Base-by-base conservation (phyloP, 257 asterid species). In the Pogostemon cablin region DNA sequence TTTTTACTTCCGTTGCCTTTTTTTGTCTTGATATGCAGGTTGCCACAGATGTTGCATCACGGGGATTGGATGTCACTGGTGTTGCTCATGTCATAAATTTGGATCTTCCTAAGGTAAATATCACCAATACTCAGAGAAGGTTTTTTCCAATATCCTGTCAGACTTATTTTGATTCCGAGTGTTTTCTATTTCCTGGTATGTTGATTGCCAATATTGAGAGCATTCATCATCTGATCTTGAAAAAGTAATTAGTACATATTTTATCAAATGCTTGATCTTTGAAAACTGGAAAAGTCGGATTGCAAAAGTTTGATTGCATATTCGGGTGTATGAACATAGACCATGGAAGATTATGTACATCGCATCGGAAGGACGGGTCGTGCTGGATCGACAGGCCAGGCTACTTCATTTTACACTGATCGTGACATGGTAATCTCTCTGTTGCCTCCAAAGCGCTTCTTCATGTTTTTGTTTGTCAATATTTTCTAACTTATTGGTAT, bases 341-440 rank as follows among this genome's bases (percentile, higher is more conserved):
- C 96, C 58, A 89, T 89, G 96, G 98, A 91, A 82, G 95, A 91
- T 76, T 91, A 89, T 68, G 95, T 91, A 38, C 98, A 89, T 80
- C 88, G 98, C 46, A 86, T 91, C 72, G 98, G 98, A 67, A 82
- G 98, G 77, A 91, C 98, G 9, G 98, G 98, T 60, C 97, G 97
- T 72, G 96, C 96, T 9, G 97, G 97, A 60, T 83, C 95, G 62
- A 87, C 96, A 32, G 96, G 97, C 75, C 86, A 78, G 81, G 95
- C 96, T 62, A 87, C 96, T 44, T 89, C 97, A 6, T 89, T 87
- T 77, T 87, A 86, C 65, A 87, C 88, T 35, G 97, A 91, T 72
- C 95, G 95, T 39, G 95, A 91, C 80, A 79, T 75, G 96, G 97
- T 91, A 71, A 60, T 58, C 63, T 63, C 12, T 41, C 34, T 48